A percentile compares a stretch with the other conserved stretches of the same genome.
These are phyloP conservation scores for Chytriomyces confervae DNA, from an alignment of 192 early-diverging fungal genomes.

Conservation along the genomic window DNA sequence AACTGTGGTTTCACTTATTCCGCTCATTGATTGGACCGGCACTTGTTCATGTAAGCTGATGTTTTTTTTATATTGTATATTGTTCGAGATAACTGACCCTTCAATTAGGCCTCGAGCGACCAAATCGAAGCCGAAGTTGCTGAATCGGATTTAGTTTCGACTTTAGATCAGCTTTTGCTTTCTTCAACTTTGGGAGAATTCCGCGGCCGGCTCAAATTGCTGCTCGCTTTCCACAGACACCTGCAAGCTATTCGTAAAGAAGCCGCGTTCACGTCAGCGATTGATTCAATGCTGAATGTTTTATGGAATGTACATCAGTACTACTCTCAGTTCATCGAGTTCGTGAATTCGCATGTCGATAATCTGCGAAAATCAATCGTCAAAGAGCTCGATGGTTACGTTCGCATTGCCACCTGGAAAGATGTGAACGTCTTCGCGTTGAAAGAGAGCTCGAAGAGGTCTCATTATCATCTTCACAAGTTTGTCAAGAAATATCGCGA, in stretches of 20 bases:
- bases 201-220: constrained; percentile 71
- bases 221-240: constrained; percentile 68
- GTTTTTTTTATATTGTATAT: constrained; percentile 12
- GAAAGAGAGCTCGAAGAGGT: constrained; percentile 85
- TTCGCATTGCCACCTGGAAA: constrained; percentile 96
- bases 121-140: background rate
- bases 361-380: constrained; percentile 73
- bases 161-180: constrained; percentile 83
- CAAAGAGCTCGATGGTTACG: constrained; percentile 90
- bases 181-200: constrained; percentile 81
- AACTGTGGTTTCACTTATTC: constrained; percentile 92
- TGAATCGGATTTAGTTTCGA: constrained; percentile 47
- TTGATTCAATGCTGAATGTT: constrained; percentile 45
- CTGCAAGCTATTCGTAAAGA: constrained; percentile 42
- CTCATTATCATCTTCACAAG: constrained; percentile 90
- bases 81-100: background rate
- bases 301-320: constrained; percentile 80
- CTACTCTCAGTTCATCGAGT: constrained; percentile 76
- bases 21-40: constrained; percentile 43
- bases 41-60: constrained; percentile 23
- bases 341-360: constrained; percentile 63
- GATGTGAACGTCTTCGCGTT: constrained; percentile 94
- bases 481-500: constrained; percentile 86
- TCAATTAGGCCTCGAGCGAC: constrained; percentile 13
- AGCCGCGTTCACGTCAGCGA: background rate